Evolutionary conservation across 257 asterid species (phyloP), one percentile per base, ranked within the genome.

Genomic region (Lithospermum erythrorhizon): DNA sequence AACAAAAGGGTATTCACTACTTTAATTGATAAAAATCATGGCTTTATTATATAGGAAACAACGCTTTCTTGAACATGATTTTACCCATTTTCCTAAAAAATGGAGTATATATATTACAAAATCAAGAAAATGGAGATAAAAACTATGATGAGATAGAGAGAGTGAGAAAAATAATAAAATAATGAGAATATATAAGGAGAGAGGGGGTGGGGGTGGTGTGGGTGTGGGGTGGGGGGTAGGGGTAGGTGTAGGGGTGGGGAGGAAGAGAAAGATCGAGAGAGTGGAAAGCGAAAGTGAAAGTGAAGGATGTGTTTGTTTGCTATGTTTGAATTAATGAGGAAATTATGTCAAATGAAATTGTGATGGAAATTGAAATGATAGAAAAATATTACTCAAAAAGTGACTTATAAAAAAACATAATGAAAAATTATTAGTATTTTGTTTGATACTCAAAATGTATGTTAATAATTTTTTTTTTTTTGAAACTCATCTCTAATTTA

Each of bases 181-280:
- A 52, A 16, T 17, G 21, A n/a, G 9, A 52, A 17, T 17, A 52
- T 52, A 19, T 52, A 52, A 1, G 6, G 1, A 6, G 20, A 2
- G 11, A 7, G 11, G 11, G 19, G 5, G 2, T 41, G 15, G 51
- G 15, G 51, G 22, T 48, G 9, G 52, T 22, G 21, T 47, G 54
- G n/a, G 56, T 3, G 21, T 0, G 56, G 24, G 57, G 68, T 68
- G 57, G 65, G 59, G 58, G 62, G 57, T 57, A 64, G 77, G 63
- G n/a, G n/a, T n/a, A n/a, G n/a, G n/a, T n/a, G n/a, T n/a, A n/a
- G 68, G 70, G 57, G 65, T 56, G 58, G 62, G 57, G 60, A 64
- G 77, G 63, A 80, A 76, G 73, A 76, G 63, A 75, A 70, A 77
- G 82, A 53, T 68, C 53, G 73, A 64, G 70, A 59, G 73, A 27